Evolutionary conservation across 345 rosid species (phyloP).

Genomic region (Cardiospermum halicacabum): DNA sequence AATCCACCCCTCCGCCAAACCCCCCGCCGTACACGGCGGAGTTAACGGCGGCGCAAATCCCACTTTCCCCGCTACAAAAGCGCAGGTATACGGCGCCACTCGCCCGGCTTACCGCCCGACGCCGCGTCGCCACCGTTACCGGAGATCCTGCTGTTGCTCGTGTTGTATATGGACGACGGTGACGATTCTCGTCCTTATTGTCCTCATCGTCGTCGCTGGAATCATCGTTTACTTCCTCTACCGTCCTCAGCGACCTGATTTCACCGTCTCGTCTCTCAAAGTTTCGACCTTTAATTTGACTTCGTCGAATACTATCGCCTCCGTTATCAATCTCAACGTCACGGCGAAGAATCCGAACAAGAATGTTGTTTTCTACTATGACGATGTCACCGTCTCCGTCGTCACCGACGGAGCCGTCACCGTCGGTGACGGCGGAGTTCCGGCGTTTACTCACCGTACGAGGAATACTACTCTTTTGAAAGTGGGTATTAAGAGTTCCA

Average conservation of each 20-base stretch:
- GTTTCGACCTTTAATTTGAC: conserved; percentile 58
- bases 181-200: conserved; percentile 33
- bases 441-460: conserved; percentile 55
- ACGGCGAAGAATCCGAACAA: conserved; percentile 78
- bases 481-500: conserved; percentile 39
- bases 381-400: conserved; percentile 35
- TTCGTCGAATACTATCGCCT: conserved; percentile 37
- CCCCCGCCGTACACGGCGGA: conserved; percentile 22
- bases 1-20: conserved; percentile 59
- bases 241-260: conserved; percentile 73
- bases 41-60: conserved; percentile 20
- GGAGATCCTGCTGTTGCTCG: conserved; percentile 54
- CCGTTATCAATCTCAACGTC: conserved; percentile 59
- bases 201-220: conserved; percentile 44
- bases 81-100: conserved; percentile 61
- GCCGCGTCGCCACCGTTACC: conserved; percentile 41
- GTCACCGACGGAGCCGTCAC: conserved; percentile 31
- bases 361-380: conserved; percentile 57
- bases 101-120: conserved; percentile 80
- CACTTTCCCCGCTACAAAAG: conserved; percentile 59
- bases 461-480: conserved; percentile 70
- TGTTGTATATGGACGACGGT: conserved; percentile 52
- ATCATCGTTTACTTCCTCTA: conserved; percentile 56
- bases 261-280: conserved; percentile 57
- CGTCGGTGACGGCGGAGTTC: conserved; percentile 53